These are phyloP conservation scores for Diaporthe aspalathi DNA, from an alignment of 2,329 filamentous ascomycete genomes.

Conservation along the genomic window DNA sequence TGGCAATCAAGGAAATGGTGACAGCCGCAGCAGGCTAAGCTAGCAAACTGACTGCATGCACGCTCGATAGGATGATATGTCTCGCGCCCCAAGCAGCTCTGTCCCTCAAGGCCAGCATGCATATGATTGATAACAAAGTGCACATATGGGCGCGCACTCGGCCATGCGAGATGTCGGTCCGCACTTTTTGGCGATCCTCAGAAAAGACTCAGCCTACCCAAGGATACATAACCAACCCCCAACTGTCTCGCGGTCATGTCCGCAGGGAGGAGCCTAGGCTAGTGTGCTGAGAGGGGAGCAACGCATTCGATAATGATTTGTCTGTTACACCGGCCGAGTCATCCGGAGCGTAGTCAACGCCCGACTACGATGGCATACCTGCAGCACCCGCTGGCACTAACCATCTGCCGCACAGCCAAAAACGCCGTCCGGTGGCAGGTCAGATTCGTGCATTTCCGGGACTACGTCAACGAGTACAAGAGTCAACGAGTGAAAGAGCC, in stretches of 20 bases:
- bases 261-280: background rate
- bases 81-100: background rate
- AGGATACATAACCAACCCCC: background rate
- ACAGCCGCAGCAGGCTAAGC: conserved; percentile 21
- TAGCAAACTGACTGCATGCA: background rate
- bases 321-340: background rate
- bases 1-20: background rate
- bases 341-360: background rate
- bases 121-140: conserved; percentile 23
- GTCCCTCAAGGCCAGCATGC: background rate
- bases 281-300: background rate
- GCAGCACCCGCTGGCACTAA: background rate
- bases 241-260: background rate
- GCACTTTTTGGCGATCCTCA: background rate
- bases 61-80: background rate
- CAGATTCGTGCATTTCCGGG: too few relatives aligned
- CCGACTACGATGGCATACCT: background rate
- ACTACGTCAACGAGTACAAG: too few relatives aligned
- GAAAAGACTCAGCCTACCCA: background rate
- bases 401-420: background rate
- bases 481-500: too few relatives aligned
- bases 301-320: background rate
- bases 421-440: background rate
- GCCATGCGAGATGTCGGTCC: conserved; percentile 11
- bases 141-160: background rate